These are phyloP conservation scores for Aspergillus heteromorphus DNA, from an alignment of 495 filamentous ascomycete species.

Conservation along the genomic window DNA sequence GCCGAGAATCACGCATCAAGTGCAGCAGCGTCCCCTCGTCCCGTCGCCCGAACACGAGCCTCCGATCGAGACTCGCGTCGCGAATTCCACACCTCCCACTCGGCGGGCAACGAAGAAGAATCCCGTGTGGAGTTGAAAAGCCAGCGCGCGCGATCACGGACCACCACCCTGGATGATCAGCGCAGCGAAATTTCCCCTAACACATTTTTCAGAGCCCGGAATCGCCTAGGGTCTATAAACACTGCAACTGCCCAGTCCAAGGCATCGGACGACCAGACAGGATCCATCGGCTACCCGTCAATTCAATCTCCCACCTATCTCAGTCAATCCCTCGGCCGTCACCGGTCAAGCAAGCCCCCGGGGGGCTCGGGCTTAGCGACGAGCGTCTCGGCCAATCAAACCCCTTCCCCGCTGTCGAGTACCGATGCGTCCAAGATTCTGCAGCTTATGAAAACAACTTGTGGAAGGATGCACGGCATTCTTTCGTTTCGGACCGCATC, in stretches of 20 bases:
- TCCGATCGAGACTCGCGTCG: slow-evolving; percentile 27
- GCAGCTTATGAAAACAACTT: slow-evolving; percentile 54
- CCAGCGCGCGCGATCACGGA: slow-evolving; percentile 44
- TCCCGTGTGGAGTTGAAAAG: slow-evolving; percentile 27
- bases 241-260: slow-evolving; percentile 32
- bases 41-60: slow-evolving; percentile 30
- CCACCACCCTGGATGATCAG: slow-evolving; percentile 45
- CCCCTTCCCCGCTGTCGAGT: slow-evolving; percentile 47
- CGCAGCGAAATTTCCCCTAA: slow-evolving; percentile 36
- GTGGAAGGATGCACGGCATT: slow-evolving; percentile 50
- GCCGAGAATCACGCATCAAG: slow-evolving; percentile 33
- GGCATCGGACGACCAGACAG: slow-evolving; percentile 24
- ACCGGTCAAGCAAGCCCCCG: slow-evolving; percentile 40
- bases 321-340: slow-evolving; percentile 31
- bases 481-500: slow-evolving; percentile 54
- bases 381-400: slow-evolving; percentile 27
- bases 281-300: slow-evolving; percentile 49
- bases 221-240: slow-evolving; percentile 43
- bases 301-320: slow-evolving; percentile 40
- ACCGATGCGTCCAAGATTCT: slow-evolving; percentile 48
- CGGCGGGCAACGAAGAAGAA: slow-evolving; percentile 33
- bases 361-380: slow-evolving; percentile 25
- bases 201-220: slow-evolving; percentile 32
- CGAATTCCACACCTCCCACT: slow-evolving; percentile 24
- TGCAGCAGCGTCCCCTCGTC: slow-evolving; percentile 38